These are phyloP conservation scores for Solanum etuberosum DNA, from an alignment of 257 asterid species.

Conservation along the genomic window DNA sequence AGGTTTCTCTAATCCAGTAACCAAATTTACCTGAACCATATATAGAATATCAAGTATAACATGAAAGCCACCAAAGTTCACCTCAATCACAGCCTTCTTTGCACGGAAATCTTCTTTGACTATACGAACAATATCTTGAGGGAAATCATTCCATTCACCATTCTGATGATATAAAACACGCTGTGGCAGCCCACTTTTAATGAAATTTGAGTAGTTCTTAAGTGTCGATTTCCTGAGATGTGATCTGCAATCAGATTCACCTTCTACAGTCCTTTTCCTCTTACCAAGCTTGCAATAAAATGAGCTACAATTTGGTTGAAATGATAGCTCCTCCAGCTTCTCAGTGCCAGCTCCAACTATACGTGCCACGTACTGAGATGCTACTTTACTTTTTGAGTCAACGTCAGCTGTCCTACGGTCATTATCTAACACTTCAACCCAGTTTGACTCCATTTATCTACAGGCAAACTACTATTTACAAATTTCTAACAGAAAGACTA, in stretches of 20 bases:
- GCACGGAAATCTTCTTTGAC: conserved; percentile 39
- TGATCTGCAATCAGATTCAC: conserved; percentile 7
- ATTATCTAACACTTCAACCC: conserved; percentile 71
- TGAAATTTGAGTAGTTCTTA: conserved; percentile 42
- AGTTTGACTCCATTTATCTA: conserved; percentile 47
- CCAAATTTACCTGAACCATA: conserved; percentile 56
- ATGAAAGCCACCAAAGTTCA: conserved; percentile 32
- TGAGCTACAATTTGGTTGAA: conserved; percentile 19
- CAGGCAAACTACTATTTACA: conserved; percentile 16
- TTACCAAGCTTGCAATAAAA: conserved; percentile 25
- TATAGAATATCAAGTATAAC: conserved; percentile 57
- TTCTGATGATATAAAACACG: conserved; percentile 57
- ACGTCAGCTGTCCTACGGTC: conserved; percentile 20
- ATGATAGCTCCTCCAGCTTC: conserved; percentile 22
- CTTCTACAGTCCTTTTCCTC: conserved; percentile 26
- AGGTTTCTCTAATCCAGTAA: conserved; percentile 44
- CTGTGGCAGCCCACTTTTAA: conserved; percentile 42
- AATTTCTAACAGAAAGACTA: not conserved
- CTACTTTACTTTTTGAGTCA: conserved; percentile 49
- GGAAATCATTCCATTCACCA: conserved; percentile 75
- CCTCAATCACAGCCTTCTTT: conserved; percentile 55
- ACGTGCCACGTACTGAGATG: conserved; percentile 18
- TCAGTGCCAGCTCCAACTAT: conserved; percentile 22
- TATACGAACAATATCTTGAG: conserved; percentile 38
- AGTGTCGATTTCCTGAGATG: conserved; percentile 29